Evolutionary conservation across 495 filamentous ascomycete species (phyloP), one percentile per base, ranked within the genome.

Genomic region (Thermochaetoides thermophila): DNA sequence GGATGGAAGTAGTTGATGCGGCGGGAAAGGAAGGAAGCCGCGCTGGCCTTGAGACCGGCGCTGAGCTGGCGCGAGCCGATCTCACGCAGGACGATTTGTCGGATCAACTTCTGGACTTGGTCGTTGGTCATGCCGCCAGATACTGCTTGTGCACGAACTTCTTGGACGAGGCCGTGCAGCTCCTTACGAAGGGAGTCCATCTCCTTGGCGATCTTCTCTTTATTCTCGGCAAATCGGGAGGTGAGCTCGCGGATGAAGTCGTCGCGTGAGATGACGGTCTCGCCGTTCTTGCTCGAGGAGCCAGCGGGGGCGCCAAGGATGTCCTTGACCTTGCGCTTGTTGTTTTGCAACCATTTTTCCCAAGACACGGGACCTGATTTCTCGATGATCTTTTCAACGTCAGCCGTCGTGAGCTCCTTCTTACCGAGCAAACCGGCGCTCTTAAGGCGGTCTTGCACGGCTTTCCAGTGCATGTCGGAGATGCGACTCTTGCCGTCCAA

Each of bases 1-100:
- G 43, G 18, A 27, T 34, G 34, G 37, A 66, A 60, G 38, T 56
- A 53, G 45, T 68, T 66, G 40, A 64, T 34, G 26, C 52, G 50
- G 29, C 50, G 49, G 24, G 28, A 4, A 68, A 39, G 28, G 55
- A 31, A n/a, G 48, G 42, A 29, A 32, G 42, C 34, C 26, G 59
- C 51, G 17, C 45, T 31, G 23, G 44, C 44, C 13, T 37, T 37
- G 17, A 43, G 43, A 13, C 56, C 28, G 13, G 55, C 52, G 19
- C 55, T 50, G 9, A 67, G 33, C 20, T 59, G 55, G 12, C 54
- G 42, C 5, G 37, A 21, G 13, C 66, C 36, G 16, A 57, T 42
- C 27, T 55, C 52, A 7, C 55, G 42, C 7, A 52, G 32, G 19
- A 68, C 44, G 1, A 60, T 47, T 2, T 55, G 37, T 4, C 55